Evolutionary conservation across 2,329 filamentous ascomycete genomes (phyloP), one percentile per base, ranked within the genome.

Genomic region (Arthroderma sp.): DNA sequence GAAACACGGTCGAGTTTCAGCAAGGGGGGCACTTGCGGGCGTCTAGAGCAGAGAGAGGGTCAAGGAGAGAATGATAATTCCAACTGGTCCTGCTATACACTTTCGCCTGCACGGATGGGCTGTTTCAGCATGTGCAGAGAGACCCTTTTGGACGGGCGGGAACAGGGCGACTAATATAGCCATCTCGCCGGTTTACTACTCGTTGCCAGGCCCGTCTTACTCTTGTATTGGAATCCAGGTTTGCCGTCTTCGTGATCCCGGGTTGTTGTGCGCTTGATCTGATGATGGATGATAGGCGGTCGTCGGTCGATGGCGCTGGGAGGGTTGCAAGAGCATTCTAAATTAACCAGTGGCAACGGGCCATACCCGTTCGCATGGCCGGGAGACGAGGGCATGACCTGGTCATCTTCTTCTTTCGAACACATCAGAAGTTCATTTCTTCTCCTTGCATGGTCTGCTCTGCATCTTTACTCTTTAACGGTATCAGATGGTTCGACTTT

Each of bases 391-490:
- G 41, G 47, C 47, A 33, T 51, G 47, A 51, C 47, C 47, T 51
- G 25, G 47, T 51, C 47, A 51, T 33, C 23, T 31, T 13, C 11
- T 28, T 7, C 13, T 9, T 19, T 51, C 41, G 41, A 21, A 47
- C 41, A 47, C 19, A 47, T 47, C 41, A 47, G 41, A 47, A 43
- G n/a, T n/a, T n/a, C n/a, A n/a, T n/a, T n/a, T n/a, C n/a, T n/a
- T n/a, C n/a, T n/a, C n/a, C n/a, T n/a, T n/a, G n/a, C n/a, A n/a
- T n/a, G n/a, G n/a, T n/a, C n/a, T n/a, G n/a, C n/a, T n/a, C n/a
- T n/a, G n/a, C n/a, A n/a, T n/a, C n/a, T n/a, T n/a, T n/a, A n/a
- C n/a, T n/a, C n/a, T n/a, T n/a, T n/a, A n/a, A n/a, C n/a, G n/a
- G n/a, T n/a, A n/a, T n/a, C n/a, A n/a, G n/a, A n/a, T n/a, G n/a